A percentile compares a stretch with the other conserved stretches of the same genome.
These are phyloP conservation scores for Pichia sp. DNA, from an alignment of 1,139 yeast genomes.

Conservation along the genomic window DNA sequence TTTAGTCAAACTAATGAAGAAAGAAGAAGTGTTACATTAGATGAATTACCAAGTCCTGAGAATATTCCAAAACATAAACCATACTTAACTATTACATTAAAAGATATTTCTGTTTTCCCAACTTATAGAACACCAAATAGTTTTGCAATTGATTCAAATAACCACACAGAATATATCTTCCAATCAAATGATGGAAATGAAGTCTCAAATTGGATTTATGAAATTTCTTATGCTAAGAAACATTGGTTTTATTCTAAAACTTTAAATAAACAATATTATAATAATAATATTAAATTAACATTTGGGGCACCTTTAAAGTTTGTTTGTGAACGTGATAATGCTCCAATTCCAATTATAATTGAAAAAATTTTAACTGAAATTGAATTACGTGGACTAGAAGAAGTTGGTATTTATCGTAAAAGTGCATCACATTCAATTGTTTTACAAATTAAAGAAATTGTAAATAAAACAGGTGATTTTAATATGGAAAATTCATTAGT, in stretches of 20 bases:
- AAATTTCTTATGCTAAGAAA: constrained; percentile 40
- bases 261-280: constrained; percentile 30
- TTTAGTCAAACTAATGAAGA: constrained; percentile 31
- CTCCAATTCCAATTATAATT: constrained; percentile 58
- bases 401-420: constrained; percentile 86
- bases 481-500: constrained; percentile 60
- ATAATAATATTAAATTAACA: constrained; percentile 37
- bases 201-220: constrained; percentile 67
- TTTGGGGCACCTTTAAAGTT: constrained; percentile 86
- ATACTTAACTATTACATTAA: constrained; percentile 47
- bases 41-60: constrained; percentile 53
- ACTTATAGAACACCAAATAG: constrained; percentile 45
- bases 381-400: constrained; percentile 78
- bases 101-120: constrained; percentile 45
- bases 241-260: constrained; percentile 50
- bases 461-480: constrained; percentile 67
- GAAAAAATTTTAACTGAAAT: constrained; percentile 61
- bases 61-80: constrained; percentile 40
- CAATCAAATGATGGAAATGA: constrained; percentile 64
- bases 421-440: constrained; percentile 84
- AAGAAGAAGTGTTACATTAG: constrained; percentile 45
- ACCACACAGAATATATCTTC: constrained; percentile 51
- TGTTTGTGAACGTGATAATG: constrained; percentile 65
- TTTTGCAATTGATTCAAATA: constrained; percentile 52
- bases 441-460: constrained; percentile 57